A percentile compares a stretch with the other conserved stretches of the same genome.
Conservation (phyloP, 768 basidiomycete genomes). For the Gymnopilus junonius region DNA sequence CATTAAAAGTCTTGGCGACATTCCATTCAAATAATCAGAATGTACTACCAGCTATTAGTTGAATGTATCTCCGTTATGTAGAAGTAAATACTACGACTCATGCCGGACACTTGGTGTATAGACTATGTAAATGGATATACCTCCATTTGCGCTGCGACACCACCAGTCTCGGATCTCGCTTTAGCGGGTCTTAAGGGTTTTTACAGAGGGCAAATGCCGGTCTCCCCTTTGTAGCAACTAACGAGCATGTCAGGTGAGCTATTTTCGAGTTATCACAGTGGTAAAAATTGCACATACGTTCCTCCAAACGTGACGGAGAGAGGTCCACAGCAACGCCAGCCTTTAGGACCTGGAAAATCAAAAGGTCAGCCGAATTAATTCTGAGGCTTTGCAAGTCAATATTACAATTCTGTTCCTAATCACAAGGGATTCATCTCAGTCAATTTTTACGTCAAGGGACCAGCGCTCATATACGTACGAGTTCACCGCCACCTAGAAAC, state of each 20-base stretch:
- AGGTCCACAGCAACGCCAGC: conserved; percentile 21
- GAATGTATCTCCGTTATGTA: no score
- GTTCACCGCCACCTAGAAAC: conserved; percentile 6
- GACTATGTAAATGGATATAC: no score
- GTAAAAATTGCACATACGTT: conserved; percentile 10
- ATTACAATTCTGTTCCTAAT: conserved; percentile 2
- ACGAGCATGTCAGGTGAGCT: conserved; percentile 1
- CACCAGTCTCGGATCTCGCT: no score
- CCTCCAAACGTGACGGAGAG: conserved; percentile 14
- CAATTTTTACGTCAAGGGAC: not conserved
- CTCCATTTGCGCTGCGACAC: no score
- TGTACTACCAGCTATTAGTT: not conserved
- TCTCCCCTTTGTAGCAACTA: conserved; percentile 15
- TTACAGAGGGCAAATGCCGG: conserved; percentile 14
- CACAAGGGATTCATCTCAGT: not conserved
- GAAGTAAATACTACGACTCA: no score
- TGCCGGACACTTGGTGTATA: no score
- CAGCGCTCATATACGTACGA: conserved; percentile 1
- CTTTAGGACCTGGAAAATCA: conserved; percentile 11
- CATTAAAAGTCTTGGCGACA: not conserved
- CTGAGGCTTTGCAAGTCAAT: not conserved
- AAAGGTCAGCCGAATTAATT: not conserved
- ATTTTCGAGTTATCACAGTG: not conserved
- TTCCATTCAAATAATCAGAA: not conserved
- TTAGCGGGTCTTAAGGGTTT: no score